These are phyloP conservation scores for Dactylorhiza incarnata DNA, from an alignment of 106 monocot species.

Conservation along the genomic window DNA sequence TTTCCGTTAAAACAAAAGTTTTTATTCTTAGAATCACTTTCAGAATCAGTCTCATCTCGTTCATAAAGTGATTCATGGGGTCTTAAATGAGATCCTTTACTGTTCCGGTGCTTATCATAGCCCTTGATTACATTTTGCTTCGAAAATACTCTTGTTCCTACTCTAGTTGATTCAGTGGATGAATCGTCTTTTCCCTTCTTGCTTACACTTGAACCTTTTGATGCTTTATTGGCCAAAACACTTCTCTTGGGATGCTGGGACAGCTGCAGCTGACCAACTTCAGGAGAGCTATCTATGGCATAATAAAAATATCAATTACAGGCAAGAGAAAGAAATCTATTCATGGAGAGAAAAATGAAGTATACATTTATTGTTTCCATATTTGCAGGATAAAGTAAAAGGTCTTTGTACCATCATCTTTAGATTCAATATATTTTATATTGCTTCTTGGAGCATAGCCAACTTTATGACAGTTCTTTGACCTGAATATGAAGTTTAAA, in stretches of 20 bases:
- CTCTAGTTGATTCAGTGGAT: constrained; percentile 8
- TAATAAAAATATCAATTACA: background rate
- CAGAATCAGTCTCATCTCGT: constrained; percentile 27
- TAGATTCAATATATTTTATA: constrained; percentile 19
- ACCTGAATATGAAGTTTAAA: constrained; percentile 31
- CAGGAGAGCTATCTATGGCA: background rate
- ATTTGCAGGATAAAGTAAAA: background rate
- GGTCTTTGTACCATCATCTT: constrained; percentile 18
- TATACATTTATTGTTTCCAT: background rate
- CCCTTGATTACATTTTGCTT: constrained; percentile 8
- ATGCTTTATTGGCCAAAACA: background rate
- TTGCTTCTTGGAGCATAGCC: constrained; percentile 62
- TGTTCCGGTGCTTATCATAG: constrained; percentile 3
- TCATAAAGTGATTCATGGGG: background rate
- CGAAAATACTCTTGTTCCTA: background rate
- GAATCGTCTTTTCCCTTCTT: constrained; percentile 18
- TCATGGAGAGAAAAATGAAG: background rate
- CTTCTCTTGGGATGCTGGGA: constrained; percentile 4
- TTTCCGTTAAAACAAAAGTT: background rate
- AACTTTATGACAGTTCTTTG: constrained; percentile 49
- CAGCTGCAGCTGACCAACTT: constrained; percentile 17
- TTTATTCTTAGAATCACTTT: constrained; percentile 18
- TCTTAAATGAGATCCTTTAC: constrained; percentile 9
- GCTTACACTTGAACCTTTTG: constrained; percentile 4
- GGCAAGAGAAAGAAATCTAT: background rate